Percentiles rank a stretch among this genome's conserved stretches.
phyloP scores from a whole-genome alignment of 1,284 basidiomycete species.

The Abortiporus biennis region DNA sequence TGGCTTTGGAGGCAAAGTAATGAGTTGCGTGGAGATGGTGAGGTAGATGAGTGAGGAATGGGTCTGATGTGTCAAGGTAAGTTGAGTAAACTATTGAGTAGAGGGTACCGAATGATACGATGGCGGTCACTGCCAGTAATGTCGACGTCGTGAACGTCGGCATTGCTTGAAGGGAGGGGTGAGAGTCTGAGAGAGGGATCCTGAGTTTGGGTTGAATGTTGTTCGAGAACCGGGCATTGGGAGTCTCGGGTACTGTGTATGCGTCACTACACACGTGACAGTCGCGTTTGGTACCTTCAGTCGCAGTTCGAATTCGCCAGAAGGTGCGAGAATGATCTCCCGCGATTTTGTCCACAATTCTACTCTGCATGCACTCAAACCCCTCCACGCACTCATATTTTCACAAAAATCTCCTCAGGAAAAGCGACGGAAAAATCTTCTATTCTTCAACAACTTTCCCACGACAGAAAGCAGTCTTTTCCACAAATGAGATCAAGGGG shows the following conservation, averaged over 20 bases:
- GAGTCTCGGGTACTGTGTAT: too few relatives aligned
- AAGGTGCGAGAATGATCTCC: background rate
- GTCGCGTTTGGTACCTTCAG: too few relatives aligned
- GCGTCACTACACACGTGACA: too few relatives aligned
- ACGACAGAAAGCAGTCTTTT: too few relatives aligned
- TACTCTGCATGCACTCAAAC: background rate
- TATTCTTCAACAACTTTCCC: too few relatives aligned
- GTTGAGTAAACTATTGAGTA: constrained; percentile 48
- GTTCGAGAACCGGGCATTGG: too few relatives aligned
- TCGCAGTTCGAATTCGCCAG: too few relatives aligned
- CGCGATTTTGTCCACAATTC: background rate
- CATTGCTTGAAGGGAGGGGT: constrained; percentile 7
- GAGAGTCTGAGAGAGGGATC: background rate
- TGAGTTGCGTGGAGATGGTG: constrained; percentile 60
- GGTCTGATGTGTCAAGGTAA: constrained; percentile 67
- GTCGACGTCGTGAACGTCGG: constrained; percentile 7
- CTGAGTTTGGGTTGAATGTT: background rate
- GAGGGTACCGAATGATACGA: constrained; percentile 44
- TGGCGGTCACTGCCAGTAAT: constrained; percentile 18
- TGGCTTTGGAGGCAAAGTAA: constrained; percentile 81
- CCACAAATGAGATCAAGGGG: too few relatives aligned
- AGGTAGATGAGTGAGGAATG: constrained; percentile 58
- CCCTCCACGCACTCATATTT: too few relatives aligned
- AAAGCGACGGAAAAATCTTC: too few relatives aligned
- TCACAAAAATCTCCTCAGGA: too few relatives aligned